Evolutionary conservation across 1,284 basidiomycete genomes (phyloP).

Genomic region (Ganoderma leucocontextum): DNA sequence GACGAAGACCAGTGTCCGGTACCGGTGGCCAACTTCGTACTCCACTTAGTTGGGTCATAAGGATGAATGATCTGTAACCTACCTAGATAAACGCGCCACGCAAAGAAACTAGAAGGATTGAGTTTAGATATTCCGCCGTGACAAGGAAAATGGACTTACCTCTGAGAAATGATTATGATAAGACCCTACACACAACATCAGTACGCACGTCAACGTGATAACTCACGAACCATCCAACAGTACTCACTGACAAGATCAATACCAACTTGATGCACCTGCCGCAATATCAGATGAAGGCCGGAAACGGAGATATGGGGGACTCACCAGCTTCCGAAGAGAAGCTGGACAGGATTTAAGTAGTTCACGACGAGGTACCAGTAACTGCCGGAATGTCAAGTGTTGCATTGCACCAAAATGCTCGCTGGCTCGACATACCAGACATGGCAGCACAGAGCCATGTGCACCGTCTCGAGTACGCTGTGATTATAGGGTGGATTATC

Average conservation of each 20-base stretch:
- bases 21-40: constrained; percentile 5
- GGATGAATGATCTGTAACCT: not conserved
- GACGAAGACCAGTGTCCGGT: constrained; percentile 3
- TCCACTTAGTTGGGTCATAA: not conserved
- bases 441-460: constrained; percentile 11
- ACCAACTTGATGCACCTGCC: constrained; percentile 17
- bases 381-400: not conserved
- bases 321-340: constrained; percentile 13
- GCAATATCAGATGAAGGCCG: not conserved
- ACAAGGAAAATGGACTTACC: not conserved
- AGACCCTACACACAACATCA: not conserved
- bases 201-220: not conserved
- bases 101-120: constrained; percentile 6
- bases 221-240: not conserved
- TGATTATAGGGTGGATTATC: no score
- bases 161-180: constrained; percentile 17
- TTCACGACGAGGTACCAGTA: constrained; percentile 15
- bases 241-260: constrained; percentile 14
- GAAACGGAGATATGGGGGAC: not conserved
- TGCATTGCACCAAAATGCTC: no score
- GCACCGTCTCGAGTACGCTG: constrained; percentile 15
- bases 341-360: constrained; percentile 1
- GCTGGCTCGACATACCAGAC: constrained; percentile 1
- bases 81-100: constrained; percentile 16
- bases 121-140: not conserved